Percentiles rank a stretch among this genome's conserved stretches.
Conservation (phyloP, 2,329 filamentous ascomycete genomes). For the Fusarium setosum region DNA sequence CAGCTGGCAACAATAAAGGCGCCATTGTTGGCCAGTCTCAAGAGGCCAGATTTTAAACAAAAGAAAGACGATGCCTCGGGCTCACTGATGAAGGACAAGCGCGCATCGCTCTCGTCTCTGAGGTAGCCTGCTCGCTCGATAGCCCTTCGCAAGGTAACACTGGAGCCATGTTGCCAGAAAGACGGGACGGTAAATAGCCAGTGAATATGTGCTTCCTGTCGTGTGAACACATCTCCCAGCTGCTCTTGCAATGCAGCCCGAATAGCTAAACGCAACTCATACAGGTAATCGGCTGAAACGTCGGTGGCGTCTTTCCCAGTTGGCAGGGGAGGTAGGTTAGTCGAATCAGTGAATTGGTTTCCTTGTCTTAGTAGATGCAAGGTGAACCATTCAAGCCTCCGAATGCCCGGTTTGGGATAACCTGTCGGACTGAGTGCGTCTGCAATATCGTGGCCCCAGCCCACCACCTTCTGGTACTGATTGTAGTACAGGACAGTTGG, state of each 20-base stretch:
- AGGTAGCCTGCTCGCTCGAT: slow-evolving; percentile 66
- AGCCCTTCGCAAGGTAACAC: too few species aligned
- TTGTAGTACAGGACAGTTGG: slow-evolving; percentile 99
- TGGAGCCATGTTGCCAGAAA: slow-evolving; percentile 94
- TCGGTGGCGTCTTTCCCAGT: slow-evolving; percentile 99
- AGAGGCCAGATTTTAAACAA: slow-evolving; percentile 94
- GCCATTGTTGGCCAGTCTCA: slow-evolving; percentile 98
- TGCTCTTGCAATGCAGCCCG: slow-evolving; percentile 95
- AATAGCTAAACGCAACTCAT: slow-evolving; percentile 98
- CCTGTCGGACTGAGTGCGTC: slow-evolving; percentile 96
- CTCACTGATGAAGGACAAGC: slow-evolving; percentile 93
- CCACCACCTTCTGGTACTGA: slow-evolving; percentile 99
- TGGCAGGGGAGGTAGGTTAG: slow-evolving; percentile 96
- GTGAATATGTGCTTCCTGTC: slow-evolving; percentile 96
- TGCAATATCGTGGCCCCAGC: slow-evolving; percentile 98
- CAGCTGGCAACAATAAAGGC: slow-evolving; percentile 99
- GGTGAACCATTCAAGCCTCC: slow-evolving; percentile 99
- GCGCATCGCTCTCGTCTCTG: slow-evolving; percentile 96
- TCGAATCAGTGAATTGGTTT: slow-evolving; percentile 74
- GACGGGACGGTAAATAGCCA: slow-evolving; percentile 99
- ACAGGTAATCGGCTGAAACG: slow-evolving; percentile 98
- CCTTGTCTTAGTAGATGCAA: slow-evolving; percentile 98
- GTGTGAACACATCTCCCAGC: slow-evolving; percentile 95
- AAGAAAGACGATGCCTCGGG: slow-evolving; percentile 97
- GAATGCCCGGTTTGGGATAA: slow-evolving; percentile 96